These are phyloP conservation scores for Excoecaria agallocha DNA, from an alignment of 345 rosid species.

Conservation along the genomic window DNA sequence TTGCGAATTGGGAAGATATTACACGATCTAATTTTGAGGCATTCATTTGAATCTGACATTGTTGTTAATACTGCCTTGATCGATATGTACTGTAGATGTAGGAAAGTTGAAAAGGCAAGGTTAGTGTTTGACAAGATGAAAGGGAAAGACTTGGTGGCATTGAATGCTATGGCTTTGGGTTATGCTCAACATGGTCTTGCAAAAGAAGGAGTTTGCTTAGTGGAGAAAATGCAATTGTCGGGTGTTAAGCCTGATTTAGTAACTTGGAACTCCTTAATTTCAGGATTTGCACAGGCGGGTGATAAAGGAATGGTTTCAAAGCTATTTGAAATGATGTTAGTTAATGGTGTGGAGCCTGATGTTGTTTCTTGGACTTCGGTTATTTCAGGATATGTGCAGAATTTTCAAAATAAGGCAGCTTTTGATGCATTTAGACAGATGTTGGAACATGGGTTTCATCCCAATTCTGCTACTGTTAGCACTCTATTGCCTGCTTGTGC, in stretches of 20 bases:
- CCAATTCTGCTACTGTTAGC: conserved; percentile 63
- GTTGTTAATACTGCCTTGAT: conserved; percentile 62
- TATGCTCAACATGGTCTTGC: conserved; percentile 49
- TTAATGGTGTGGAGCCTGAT: conserved; percentile 57
- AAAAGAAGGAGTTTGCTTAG: conserved; percentile 50
- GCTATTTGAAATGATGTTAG: conserved; percentile 48
- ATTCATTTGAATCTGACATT: conserved; percentile 46
- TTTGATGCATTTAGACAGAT: conserved; percentile 55
- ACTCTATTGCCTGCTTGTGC: conserved; percentile 75
- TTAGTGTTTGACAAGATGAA: conserved; percentile 47
- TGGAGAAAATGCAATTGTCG: conserved; percentile 36
- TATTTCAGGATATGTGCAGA: conserved; percentile 74
- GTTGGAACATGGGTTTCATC: conserved; percentile 48
- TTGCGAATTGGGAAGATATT: conserved; percentile 46
- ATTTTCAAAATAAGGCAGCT: conserved; percentile 49
- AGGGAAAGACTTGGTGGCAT: conserved; percentile 56
- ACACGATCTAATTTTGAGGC: conserved; percentile 51
- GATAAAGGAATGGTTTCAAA: conserved; percentile 42
- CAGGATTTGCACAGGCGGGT: conserved; percentile 64
- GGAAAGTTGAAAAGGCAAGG: conserved; percentile 43
- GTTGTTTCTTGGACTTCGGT: conserved; percentile 78
- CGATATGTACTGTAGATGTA: conserved; percentile 78
- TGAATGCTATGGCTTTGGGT: conserved; percentile 75
- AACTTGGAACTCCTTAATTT: conserved; percentile 64
- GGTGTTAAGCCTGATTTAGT: conserved; percentile 56